Evolutionary conservation across 106 monocot species (phyloP).

Genomic region (Phalaenopsis aphrodite): DNA sequence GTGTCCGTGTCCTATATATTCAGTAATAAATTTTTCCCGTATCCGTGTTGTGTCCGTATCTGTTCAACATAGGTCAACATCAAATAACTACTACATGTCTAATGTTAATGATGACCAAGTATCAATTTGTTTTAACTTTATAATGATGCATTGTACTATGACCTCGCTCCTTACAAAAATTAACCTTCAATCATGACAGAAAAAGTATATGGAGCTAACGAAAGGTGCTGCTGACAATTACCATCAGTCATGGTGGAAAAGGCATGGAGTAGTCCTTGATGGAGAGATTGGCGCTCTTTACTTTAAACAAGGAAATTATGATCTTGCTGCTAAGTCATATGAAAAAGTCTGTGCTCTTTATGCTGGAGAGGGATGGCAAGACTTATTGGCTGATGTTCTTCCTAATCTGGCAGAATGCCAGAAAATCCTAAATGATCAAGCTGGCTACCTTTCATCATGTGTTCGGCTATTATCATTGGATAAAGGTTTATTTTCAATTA

Average conservation of each 20-base stretch:
- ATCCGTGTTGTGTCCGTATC: no score
- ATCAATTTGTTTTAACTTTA: no score
- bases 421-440: slow-evolving; percentile 90
- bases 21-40: no score
- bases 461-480: slow-evolving; percentile 81
- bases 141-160: no score
- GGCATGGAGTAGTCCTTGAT: slow-evolving; percentile 94
- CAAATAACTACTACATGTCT: no score
- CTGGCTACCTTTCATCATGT: slow-evolving; percentile 88
- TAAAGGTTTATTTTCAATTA: slow-evolving; percentile 55
- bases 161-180: no score
- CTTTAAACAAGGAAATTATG: slow-evolving; percentile 85
- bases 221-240: slow-evolving; percentile 98
- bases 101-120: no score
- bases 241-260: slow-evolving; percentile 95
- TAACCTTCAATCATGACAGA: slow-evolving; percentile 12
- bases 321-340: slow-evolving; percentile 92
- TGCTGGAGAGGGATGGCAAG: slow-evolving; percentile 96
- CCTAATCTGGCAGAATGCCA: slow-evolving; percentile 94
- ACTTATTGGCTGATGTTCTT: slow-evolving; percentile 82
- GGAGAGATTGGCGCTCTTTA: slow-evolving; percentile 86
- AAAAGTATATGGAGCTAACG: slow-evolving; percentile 88
- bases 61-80: no score
- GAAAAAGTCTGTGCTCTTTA: slow-evolving; percentile 97
- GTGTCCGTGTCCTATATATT: no score